phyloP scores from a whole-genome alignment of 768 basidiomycete genomes.

The Boletus pseudopeckii region DNA sequence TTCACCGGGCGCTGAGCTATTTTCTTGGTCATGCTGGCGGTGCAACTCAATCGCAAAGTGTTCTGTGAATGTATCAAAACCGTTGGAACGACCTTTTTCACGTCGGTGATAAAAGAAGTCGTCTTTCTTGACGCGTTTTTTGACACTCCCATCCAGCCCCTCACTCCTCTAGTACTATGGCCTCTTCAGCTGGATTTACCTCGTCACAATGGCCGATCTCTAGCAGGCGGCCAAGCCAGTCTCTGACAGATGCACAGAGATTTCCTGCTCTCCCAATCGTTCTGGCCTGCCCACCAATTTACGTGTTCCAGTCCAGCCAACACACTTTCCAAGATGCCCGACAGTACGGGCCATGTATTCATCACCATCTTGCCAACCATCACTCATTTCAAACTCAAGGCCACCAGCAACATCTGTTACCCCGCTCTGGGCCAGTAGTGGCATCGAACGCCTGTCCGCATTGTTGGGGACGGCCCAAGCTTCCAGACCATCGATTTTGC shows the following conservation, averaged over 20 bases:
- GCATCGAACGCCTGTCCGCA: constrained; percentile 16
- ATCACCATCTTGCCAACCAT: too few species aligned
- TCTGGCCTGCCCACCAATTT: neutral
- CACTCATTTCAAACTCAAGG: neutral
- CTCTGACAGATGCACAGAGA: too few species aligned
- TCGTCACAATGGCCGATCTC: neutral
- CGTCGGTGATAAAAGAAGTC: neutral
- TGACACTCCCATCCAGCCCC: too few species aligned
- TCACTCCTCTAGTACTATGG: constrained; percentile 3
- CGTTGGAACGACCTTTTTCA: neutral
- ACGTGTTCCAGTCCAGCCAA: neutral
- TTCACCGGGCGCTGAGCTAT: neutral
- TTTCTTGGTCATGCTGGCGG: neutral
- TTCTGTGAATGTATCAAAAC: too few species aligned
- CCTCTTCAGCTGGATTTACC: neutral
- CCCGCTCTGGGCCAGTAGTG: neutral
- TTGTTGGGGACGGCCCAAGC: constrained; percentile 12
- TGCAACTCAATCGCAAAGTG: neutral
- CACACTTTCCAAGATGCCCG: neutral
- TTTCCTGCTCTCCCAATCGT: neutral
- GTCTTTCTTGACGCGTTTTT: too few species aligned
- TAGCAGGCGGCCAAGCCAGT: neutral
- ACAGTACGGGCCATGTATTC: neutral
- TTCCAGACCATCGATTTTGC: constrained; percentile 19
- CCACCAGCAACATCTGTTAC: neutral